Evolutionary conservation across 108 stramenopile species (phyloP), one percentile per base, ranked within the genome.

Genomic region (Aurantiochytrium sp.): DNA sequence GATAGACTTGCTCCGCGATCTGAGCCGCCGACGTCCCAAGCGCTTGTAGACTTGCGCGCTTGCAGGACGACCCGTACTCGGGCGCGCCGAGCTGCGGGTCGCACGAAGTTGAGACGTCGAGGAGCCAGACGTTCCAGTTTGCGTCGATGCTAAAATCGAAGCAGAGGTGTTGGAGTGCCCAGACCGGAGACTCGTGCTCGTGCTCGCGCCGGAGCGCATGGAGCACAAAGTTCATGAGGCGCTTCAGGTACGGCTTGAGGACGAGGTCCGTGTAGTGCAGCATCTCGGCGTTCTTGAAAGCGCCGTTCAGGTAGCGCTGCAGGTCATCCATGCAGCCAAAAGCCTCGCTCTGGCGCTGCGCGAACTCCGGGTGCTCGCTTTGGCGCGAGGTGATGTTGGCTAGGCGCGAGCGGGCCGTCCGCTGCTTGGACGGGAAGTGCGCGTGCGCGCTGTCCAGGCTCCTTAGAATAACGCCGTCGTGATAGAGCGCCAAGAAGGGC

Each of bases 111-210:
- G 73, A 81, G 45, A 24, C 73, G 3, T 81, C 73, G 39, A 81
- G 45, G 32, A 81, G 73, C 73, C 73, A 81, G 73, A 81, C 73
- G 73, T 81, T 81, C 73, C 73, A 81, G 45, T 81, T 81, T 6
- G 42, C 45, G 45, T 81, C 73, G 2, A 81, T 41, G 27, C 39
- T 81, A 48, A 81, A 81, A 30, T 81, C 73, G 32, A 81, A 81
- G 45, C 73, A 81, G 24, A 81, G 39, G 73, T 81, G 73, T 24
- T 81, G 73, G 1, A 81, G 39, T 8, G 73, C 73, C 73, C 73
- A 81, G 39, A 81, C n/a, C n/a, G 39, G 39, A 6, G n/a, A 12
- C 42, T 81, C 45, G 45, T 81, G 73, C 12, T 81, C 45, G 73
- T 81, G 73, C 30, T 81, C 73, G 73, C 73, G 73, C 36, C 73